Conservation (phyloP, 176 grass and related monocot genomes). For the Themeda triandra region DNA sequence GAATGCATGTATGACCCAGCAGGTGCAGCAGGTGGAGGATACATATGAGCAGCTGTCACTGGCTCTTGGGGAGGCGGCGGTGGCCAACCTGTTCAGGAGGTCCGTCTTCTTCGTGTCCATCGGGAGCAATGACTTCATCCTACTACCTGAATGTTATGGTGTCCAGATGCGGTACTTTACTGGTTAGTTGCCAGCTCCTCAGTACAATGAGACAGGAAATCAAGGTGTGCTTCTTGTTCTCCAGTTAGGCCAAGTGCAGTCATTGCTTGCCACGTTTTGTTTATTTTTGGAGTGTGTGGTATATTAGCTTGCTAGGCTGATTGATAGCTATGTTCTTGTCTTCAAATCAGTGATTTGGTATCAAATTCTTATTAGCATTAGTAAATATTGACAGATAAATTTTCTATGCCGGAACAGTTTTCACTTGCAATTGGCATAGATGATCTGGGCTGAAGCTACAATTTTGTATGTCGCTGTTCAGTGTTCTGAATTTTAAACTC, state of each 20-base stretch:
- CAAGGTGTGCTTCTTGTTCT: constrained; percentile 33
- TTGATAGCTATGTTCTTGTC: neutral
- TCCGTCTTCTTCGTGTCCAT: constrained; percentile 75
- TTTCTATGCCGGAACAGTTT: neutral
- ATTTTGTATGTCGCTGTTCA: neutral
- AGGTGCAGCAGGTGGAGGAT: constrained; percentile 80
- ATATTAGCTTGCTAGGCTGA: neutral
- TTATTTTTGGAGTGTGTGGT: neutral
- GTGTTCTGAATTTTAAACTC: neutral
- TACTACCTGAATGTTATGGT: constrained; percentile 67
- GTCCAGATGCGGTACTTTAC: constrained; percentile 60
- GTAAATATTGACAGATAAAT: neutral
- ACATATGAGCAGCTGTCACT: constrained; percentile 54
- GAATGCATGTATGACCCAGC: constrained; percentile 58
- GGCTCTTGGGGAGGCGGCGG: constrained; percentile 60
- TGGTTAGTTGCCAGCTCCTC: constrained; percentile 73
- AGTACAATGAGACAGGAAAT: constrained; percentile 60
- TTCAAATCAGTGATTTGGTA: neutral
- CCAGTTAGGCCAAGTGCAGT: neutral
- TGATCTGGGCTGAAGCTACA: neutral
- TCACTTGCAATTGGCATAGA: neutral
- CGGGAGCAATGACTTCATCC: constrained; percentile 76
- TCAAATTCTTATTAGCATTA: neutral
- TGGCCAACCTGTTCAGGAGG: constrained; percentile 48
- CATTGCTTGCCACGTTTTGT: neutral